phyloP scores from a whole-genome alignment of 176 grass and related monocot genomes.

The Oryza glumipatula region DNA sequence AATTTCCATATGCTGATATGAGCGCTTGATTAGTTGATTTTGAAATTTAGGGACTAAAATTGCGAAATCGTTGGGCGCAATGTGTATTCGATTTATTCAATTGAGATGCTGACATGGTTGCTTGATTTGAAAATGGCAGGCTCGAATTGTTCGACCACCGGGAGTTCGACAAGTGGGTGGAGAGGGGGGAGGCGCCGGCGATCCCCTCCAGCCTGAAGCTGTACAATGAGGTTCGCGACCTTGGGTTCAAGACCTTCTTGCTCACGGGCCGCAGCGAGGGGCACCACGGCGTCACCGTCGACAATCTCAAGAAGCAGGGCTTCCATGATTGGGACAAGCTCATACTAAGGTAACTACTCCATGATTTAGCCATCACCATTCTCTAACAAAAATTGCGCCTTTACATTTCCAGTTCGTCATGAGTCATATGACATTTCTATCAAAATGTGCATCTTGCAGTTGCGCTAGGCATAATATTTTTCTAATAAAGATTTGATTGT shows the following conservation, averaged over 20 bases:
- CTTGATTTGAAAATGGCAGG: slow-evolving; percentile 38
- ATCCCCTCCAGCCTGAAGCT: slow-evolving; percentile 68
- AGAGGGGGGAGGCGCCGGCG: slow-evolving; percentile 62
- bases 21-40: background rate
- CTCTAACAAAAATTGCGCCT: background rate
- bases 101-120: background rate
- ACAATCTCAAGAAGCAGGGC: slow-evolving; percentile 65
- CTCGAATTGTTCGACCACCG: slow-evolving; percentile 55
- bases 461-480: background rate
- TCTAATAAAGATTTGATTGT: background rate
- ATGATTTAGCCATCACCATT: background rate
- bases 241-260: slow-evolving; percentile 70
- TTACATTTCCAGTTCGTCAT: background rate
- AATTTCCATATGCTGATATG: background rate
- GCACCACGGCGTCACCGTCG: slow-evolving; percentile 49
- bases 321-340: slow-evolving; percentile 80
- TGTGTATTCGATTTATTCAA: background rate
- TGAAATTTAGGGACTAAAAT: background rate
- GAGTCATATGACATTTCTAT: background rate
- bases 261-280: slow-evolving; percentile 72
- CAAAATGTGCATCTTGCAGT: background rate
- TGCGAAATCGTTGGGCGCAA: background rate
- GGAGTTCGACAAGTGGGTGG: slow-evolving; percentile 76
- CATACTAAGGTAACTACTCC: slow-evolving; percentile 56
- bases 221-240: slow-evolving; percentile 60